Evolutionary conservation across 129 eudicot genomes (phyloP), one percentile per base, ranked within the genome.

Genomic region (Escallonia rubra): DNA sequence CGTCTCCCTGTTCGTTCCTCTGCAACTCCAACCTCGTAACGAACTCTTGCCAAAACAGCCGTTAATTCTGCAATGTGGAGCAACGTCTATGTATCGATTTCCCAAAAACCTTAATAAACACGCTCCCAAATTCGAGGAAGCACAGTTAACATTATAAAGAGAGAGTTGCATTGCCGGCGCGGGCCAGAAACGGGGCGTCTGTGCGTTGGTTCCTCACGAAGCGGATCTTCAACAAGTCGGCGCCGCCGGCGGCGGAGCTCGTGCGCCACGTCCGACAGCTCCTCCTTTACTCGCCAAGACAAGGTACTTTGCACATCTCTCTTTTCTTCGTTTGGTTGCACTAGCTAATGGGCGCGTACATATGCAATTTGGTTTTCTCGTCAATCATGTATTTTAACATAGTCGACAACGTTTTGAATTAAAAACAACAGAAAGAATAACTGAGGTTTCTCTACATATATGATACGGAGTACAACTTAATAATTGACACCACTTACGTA

Each of bases 171-270:
- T 23, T 23, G 34, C 1, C 34, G 34, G 34, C 1, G 34, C 1
- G 34, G 34, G 34, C 34, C 1, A 23, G 34, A 23, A 43, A 40
- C 54, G 75, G 52, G 43, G 63, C 69, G 60, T 76, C 67, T 49
- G 73, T 60, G 50, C 39, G 42, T 72, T 45, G 49, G 5, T 39
- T 3, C 40, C 68, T 75, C 10, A 73, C 72, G 79, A 73, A 68
- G 68, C 79, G 83, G 15, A 60, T 78, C 66, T 78, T 78, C 34
- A 23, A 23, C 72, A 78, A 73, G 67, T 68, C 83, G 63, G 34
- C 34, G 34, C 34, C 34, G 34, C 34, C 79, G 14, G 79, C 83
- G 46, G 83, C 50, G 47, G 83, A 78, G 39, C 79, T 78, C 54
- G 75, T 73, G 0, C 75, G 48, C 43, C 72, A 63, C 42, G 75